These are phyloP conservation scores for Berberis vulgaris DNA, from an alignment of 164 flowering plant species.

Conservation along the genomic window DNA sequence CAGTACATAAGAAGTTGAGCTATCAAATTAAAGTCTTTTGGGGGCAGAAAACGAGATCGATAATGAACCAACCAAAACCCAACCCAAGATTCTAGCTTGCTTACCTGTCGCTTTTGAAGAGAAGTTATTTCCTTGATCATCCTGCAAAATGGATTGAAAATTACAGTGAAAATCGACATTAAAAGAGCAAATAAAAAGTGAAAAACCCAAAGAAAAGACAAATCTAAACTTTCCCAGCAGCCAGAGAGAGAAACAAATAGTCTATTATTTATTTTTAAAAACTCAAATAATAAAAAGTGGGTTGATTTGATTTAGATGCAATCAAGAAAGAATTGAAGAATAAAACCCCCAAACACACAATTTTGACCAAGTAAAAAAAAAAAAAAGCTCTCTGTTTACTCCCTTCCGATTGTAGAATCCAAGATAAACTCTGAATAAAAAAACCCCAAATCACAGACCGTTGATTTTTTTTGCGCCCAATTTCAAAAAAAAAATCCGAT, in stretches of 20 bases:
- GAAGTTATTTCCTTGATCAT: not conserved
- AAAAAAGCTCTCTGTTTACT: not conserved
- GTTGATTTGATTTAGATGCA: not conserved
- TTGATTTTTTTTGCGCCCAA: too few species aligned
- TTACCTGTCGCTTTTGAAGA: conserved; percentile 46
- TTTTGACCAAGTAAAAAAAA: not conserved
- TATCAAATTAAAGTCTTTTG: not conserved
- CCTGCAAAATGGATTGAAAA: conserved; percentile 3
- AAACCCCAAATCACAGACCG: not conserved
- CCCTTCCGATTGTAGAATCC: not conserved
- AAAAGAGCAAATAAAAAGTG: not conserved
- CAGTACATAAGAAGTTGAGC: not conserved
- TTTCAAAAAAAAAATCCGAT: not conserved
- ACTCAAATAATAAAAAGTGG: not conserved
- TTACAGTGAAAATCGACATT: not conserved
- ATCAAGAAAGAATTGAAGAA: conserved; percentile 6
- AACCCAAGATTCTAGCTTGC: conserved; percentile 6
- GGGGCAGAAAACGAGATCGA: conserved; percentile 5
- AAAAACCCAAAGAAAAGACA: conserved; percentile 29
- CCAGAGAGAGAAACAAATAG: not conserved
- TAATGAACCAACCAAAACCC: conserved; percentile 26
- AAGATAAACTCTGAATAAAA: not conserved
- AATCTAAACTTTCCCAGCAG: conserved; percentile 22
- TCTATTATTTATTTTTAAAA: not conserved
- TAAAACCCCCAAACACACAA: conserved; percentile 3